These are phyloP conservation scores for Paecilomyces sp. DNA, from an alignment of 2,329 filamentous ascomycete genomes.

Conservation along the genomic window DNA sequence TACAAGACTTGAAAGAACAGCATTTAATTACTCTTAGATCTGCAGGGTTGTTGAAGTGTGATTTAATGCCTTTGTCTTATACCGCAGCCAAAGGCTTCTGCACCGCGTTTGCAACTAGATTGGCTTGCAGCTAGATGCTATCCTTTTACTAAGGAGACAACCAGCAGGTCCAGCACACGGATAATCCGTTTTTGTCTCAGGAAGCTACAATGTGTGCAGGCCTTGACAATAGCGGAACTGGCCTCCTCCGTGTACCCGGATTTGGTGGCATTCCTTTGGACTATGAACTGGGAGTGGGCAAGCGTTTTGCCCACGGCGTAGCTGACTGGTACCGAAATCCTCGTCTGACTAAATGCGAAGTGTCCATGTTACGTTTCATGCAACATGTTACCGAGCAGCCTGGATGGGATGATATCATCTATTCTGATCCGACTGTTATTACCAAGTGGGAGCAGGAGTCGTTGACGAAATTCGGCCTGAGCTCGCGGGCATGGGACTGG, in stretches of 20 bases:
- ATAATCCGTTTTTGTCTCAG: too few species aligned
- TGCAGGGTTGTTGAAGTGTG: too few species aligned
- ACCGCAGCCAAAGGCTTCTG: too few species aligned
- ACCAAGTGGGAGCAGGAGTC: not conserved
- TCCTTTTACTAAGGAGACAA: too few species aligned
- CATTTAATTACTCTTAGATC: too few species aligned
- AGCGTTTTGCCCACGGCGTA: not conserved
- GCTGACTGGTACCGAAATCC: not conserved
- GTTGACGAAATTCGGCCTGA: not conserved
- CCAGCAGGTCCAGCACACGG: too few species aligned
- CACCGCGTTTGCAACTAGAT: too few species aligned
- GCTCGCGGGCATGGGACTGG: not conserved
- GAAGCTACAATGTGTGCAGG: not conserved
- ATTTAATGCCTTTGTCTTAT: too few species aligned
- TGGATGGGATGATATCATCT: not conserved
- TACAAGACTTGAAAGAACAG: too few species aligned
- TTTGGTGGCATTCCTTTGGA: not conserved
- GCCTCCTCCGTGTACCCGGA: not conserved
- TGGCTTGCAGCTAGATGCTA: too few species aligned
- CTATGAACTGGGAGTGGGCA: not conserved
- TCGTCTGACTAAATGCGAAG: not conserved
- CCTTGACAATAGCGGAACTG: not conserved
- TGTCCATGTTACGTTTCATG: not conserved
- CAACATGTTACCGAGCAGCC: not conserved
- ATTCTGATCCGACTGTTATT: not conserved